A percentile compares a stretch with the other conserved stretches of the same genome.
phyloP scores from a whole-genome alignment of 2,329 filamentous ascomycete genomes.

The Venturia aucupariae region DNA sequence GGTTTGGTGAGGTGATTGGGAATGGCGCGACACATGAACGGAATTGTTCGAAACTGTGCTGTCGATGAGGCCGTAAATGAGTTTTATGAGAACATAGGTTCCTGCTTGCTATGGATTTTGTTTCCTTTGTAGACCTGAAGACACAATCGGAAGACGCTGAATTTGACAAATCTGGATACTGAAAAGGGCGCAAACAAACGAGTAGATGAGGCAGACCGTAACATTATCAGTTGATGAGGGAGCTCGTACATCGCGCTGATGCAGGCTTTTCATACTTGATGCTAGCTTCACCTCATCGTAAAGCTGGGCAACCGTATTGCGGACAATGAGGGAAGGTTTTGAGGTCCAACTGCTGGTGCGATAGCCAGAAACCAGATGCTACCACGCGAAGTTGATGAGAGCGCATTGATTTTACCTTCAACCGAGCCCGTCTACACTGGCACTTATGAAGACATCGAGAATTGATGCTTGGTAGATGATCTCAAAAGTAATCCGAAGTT shows the following conservation, averaged over 20 bases:
- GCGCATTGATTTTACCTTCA: not conserved
- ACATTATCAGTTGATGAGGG: not conserved
- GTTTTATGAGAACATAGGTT: not conserved
- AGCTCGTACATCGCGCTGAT: not conserved
- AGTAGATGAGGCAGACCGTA: not conserved
- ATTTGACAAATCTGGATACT: not conserved
- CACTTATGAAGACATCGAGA: not conserved
- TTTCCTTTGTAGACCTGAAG: not conserved
- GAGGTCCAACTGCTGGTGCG: not conserved
- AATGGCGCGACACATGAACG: not conserved
- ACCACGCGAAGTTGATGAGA: not conserved
- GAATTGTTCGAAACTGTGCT: not conserved
- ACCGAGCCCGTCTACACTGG: not conserved
- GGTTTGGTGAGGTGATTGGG: not conserved
- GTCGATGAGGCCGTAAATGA: not conserved
- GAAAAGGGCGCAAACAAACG: not conserved
- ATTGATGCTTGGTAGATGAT: not conserved
- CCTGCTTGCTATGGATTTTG: not conserved
- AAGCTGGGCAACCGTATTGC: not conserved
- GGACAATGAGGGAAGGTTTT: not conserved
- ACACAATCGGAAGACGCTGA: not conserved
- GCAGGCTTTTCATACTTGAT: not conserved
- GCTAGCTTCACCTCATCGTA: not conserved
- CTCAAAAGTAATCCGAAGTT: not conserved
- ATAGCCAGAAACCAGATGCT: not conserved